phyloP scores from a whole-genome alignment of 2,329 filamentous ascomycete genomes.

The Penicillium sp. region DNA sequence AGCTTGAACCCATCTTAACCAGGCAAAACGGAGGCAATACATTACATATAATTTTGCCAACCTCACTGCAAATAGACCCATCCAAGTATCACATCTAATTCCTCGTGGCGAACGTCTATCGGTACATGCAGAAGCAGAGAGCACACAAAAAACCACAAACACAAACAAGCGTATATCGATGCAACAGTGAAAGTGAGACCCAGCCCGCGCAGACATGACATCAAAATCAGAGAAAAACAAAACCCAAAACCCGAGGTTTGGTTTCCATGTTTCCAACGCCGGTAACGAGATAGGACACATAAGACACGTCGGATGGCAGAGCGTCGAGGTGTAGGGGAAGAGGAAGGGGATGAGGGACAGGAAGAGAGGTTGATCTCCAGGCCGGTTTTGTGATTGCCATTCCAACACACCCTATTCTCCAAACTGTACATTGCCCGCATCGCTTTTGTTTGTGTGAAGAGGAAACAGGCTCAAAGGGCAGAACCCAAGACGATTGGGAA shows the following conservation, averaged over 20 bases:
- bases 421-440: constrained; percentile 30
- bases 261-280: constrained; percentile 24
- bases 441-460: constrained; percentile 16
- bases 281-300: constrained; percentile 19
- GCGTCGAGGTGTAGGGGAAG: constrained; percentile 6
- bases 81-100: constrained; percentile 27
- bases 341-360: background rate
- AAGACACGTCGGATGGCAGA: constrained; percentile 10
- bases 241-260: constrained; percentile 1
- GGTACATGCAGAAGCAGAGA: constrained; percentile 28
- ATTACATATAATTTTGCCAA: too few species aligned
- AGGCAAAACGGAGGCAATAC: too few species aligned
- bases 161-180: constrained; percentile 25
- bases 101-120: constrained; percentile 28
- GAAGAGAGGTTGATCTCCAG: constrained; percentile 13
- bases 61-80: background rate
- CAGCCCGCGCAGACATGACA: constrained; percentile 16
- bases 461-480: constrained; percentile 22
- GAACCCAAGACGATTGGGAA: constrained; percentile 11
- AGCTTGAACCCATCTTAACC: too few species aligned
- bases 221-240: constrained; percentile 10
- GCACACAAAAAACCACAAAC: constrained; percentile 6
- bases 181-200: constrained; percentile 19
- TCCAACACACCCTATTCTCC: constrained; percentile 7
- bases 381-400: constrained; percentile 11